Evolutionary conservation across 2,329 filamentous ascomycete species (phyloP), one percentile per base, ranked within the genome.

Genomic region (Coccinonectria pachysandricola): DNA sequence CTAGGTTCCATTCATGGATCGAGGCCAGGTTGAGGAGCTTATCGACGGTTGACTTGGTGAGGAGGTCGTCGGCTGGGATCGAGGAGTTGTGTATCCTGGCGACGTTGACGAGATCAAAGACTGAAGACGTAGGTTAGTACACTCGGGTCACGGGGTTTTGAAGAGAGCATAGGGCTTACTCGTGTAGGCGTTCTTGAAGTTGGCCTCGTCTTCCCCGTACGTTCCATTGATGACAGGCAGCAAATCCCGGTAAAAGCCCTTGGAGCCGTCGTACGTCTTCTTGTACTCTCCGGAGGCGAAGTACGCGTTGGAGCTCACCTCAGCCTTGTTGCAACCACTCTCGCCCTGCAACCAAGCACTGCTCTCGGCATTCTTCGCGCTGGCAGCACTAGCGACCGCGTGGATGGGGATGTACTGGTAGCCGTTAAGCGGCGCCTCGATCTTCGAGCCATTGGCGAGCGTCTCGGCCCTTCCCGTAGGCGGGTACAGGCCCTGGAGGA

Each of bases 401-500:
- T 75, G 69, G 29, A 95, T 63, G 11, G 83, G 81, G 40, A 93
- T 79, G 35, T 91, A 71, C 56, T 95, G 87, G 51, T 86, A 93
- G 14, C 86, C 86, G 34, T 72, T 64, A 46, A 93, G 58, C 0
- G 87, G 85, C 2, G 75, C 61, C 31, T 73, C 59, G 8, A 87
- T 62, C 4, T 56, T 60, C 12, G 70, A 71, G 25, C 79, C 79
- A 53, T 93, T 86, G 43, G 71, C 72, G 20, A 94, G 68, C 3
- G 62, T 73, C 55, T 82, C 66, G 18, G 64, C 49, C 9, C 50
- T 37, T 30, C 74, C 74, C 2, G 77, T 72, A 1, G 87, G 84
- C 7, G 87, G 87, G 50, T 94, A 95, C 12, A 95, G 65, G 15
- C 76, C 85, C 58, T 94, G 87, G 15, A 88, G 59, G 60, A 93